Evolutionary conservation across 1,284 basidiomycete species (phyloP).

Genomic region (Vanrija sp.): DNA sequence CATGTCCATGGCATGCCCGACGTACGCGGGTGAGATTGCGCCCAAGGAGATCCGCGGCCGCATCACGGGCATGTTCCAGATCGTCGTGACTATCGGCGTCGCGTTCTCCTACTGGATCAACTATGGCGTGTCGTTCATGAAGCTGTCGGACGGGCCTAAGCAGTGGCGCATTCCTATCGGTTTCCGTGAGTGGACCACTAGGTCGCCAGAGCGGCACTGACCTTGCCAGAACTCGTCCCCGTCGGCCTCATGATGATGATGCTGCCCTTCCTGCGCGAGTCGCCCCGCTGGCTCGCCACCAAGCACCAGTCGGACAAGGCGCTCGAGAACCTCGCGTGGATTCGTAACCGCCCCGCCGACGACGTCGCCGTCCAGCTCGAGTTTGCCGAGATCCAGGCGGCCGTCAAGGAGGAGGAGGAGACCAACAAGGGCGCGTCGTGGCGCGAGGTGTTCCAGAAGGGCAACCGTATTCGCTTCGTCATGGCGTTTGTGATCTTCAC

Average conservation of each 20-base stretch:
- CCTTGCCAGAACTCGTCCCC: slow-evolving; percentile 53
- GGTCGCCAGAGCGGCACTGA: too few species aligned
- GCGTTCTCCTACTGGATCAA: slow-evolving; percentile 37
- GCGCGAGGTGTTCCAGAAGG: slow-evolving; percentile 65
- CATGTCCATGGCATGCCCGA: slow-evolving; percentile 59
- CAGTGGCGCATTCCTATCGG: slow-evolving; percentile 47
- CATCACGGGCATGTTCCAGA: slow-evolving; percentile 71
- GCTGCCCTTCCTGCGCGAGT: slow-evolving; percentile 60
- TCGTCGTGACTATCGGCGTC: slow-evolving; percentile 60
- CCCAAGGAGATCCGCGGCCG: slow-evolving; percentile 66
- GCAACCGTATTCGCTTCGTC: slow-evolving; percentile 66
- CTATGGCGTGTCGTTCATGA: slow-evolving; percentile 37
- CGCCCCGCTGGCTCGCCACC: slow-evolving; percentile 58
- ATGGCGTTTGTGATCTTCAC: slow-evolving; percentile 58
- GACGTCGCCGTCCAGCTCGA: slow-evolving; percentile 55
- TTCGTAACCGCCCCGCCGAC: slow-evolving; percentile 56
- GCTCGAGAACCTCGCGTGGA: slow-evolving; percentile 54
- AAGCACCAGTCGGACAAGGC: slow-evolving; percentile 56
- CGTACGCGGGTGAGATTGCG: slow-evolving; percentile 72
- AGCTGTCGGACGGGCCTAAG: slow-evolving; percentile 22
- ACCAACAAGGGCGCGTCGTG: slow-evolving; percentile 41
- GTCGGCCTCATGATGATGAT: slow-evolving; percentile 71
- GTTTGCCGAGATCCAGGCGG: slow-evolving; percentile 56
- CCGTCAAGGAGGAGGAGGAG: slow-evolving; percentile 53
- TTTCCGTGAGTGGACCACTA: slow-evolving; percentile 16